phyloP scores from a whole-genome alignment of 2,329 filamentous ascomycete species.

The Ophiognomonia clavigignenti-juglandacearum region DNA sequence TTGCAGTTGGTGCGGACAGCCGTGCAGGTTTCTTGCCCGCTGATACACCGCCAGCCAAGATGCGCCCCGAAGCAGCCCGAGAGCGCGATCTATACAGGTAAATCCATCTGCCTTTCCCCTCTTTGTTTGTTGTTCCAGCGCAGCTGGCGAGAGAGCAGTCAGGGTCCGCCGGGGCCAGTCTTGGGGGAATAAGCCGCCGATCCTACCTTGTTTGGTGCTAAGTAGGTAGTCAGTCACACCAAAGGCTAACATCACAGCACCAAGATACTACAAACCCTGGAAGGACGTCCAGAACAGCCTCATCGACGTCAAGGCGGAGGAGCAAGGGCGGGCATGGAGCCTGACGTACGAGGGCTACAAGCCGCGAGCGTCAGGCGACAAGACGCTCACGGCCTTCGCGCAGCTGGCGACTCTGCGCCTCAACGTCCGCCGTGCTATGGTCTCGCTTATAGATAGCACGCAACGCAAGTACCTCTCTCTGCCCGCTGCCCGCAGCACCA shows the following conservation, averaged over 20 bases:
- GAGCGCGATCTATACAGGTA: constrained; percentile 13
- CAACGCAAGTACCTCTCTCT: not conserved
- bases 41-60: not conserved
- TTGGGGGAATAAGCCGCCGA: too few relatives aligned
- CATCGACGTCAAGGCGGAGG: not conserved
- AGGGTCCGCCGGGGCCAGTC: too few relatives aligned
- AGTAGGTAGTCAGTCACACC: too few relatives aligned
- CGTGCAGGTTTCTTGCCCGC: not conserved
- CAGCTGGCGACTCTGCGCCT: constrained; percentile 46
- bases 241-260: not conserved
- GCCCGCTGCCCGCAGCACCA: not conserved
- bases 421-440: constrained; percentile 36
- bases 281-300: constrained; percentile 10
- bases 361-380: constrained; percentile 30
- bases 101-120: too few relatives aligned
- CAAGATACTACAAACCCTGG: constrained; percentile 14
- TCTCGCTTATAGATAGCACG: constrained; percentile 10
- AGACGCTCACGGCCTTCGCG: constrained; percentile 39
- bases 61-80: constrained; percentile 13
- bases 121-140: too few relatives aligned
- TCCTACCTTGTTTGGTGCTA: too few relatives aligned
- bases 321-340: not conserved
- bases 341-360: constrained; percentile 24
- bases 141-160: too few relatives aligned
- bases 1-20: not conserved